Conservation (phyloP, 2,329 filamentous ascomycete species). For the Hypomyces rosellus region DNA sequence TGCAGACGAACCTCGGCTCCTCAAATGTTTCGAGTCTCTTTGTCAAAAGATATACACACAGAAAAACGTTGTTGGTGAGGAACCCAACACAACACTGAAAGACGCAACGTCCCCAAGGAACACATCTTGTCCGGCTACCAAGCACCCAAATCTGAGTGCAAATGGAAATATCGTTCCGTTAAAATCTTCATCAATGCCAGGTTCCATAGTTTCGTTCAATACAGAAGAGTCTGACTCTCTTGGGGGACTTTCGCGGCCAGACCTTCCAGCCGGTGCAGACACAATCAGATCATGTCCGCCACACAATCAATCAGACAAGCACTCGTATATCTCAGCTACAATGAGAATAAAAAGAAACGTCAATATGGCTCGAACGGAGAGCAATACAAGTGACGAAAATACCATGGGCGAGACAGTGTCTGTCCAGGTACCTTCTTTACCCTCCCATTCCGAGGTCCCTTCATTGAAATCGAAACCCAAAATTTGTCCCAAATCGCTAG, state of each 20-base stretch:
- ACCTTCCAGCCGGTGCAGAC: neutral
- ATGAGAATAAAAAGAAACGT: conserved; percentile 26
- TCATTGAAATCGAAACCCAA: conserved; percentile 6
- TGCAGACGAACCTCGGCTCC: conserved; percentile 41
- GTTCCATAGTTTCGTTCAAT: neutral
- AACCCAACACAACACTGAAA: neutral
- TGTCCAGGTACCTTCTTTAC: conserved; percentile 20
- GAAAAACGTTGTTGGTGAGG: neutral
- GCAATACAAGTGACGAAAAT: conserved; percentile 25
- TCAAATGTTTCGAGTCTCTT: conserved; percentile 41
- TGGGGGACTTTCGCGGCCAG: neutral
- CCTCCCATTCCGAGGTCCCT: neutral
- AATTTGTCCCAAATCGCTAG: neutral
- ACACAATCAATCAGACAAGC: neutral
- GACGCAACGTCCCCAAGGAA: too few relatives aligned
- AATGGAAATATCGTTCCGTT: too few relatives aligned
- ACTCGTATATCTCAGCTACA: neutral
- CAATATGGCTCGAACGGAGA: conserved; percentile 27
- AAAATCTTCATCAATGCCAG: neutral
- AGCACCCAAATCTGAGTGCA: too few relatives aligned
- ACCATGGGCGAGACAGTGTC: conserved; percentile 14
- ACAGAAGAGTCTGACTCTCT: neutral
- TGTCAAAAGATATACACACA: conserved; percentile 35
- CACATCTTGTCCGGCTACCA: too few relatives aligned
- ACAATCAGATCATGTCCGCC: neutral